Percentiles rank a stretch among this genome's conserved stretches.
phyloP scores from a whole-genome alignment of 305 asterid genomes.

The Fraxinus ornus region DNA sequence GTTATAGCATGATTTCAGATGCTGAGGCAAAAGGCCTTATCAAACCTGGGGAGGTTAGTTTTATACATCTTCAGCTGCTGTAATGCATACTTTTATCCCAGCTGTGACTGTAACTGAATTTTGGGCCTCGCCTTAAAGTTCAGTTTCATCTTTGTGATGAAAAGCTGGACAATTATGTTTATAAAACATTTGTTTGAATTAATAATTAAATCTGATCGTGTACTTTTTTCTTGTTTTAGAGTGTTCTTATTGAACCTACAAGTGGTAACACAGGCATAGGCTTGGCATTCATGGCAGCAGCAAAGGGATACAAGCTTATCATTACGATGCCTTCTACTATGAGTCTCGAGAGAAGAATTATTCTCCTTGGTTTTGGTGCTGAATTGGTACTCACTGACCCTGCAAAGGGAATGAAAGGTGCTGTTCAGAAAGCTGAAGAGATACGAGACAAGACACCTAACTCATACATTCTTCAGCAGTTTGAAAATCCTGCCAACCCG shows the following conservation, averaged over 20 bases:
- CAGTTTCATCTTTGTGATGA: neutral
- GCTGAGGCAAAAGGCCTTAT: slow-evolving; percentile 33
- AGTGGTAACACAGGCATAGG: slow-evolving; percentile 49
- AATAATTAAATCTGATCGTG: neutral
- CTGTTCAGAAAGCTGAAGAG: slow-evolving; percentile 37
- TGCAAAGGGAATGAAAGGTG: slow-evolving; percentile 40
- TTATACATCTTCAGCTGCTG: neutral
- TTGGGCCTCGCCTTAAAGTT: neutral
- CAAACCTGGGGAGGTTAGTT: slow-evolving; percentile 31
- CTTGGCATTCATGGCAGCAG: slow-evolving; percentile 46
- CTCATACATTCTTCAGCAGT: slow-evolving; percentile 37
- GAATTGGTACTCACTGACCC: slow-evolving; percentile 37
- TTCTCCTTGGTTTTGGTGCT: slow-evolving; percentile 43
- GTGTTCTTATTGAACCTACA: slow-evolving; percentile 40
- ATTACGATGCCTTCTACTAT: slow-evolving; percentile 41
- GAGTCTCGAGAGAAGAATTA: slow-evolving; percentile 43
- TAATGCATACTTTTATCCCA: neutral
- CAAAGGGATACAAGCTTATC: slow-evolving; percentile 39
- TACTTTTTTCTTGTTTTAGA: slow-evolving; percentile 19
- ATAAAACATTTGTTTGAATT: neutral
- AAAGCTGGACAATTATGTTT: neutral
- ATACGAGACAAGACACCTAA: slow-evolving; percentile 31
- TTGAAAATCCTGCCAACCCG: slow-evolving; percentile 39
- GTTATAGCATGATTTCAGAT: slow-evolving; percentile 34
- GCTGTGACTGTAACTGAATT: neutral